A percentile compares a stretch with the other conserved stretches of the same genome.
phyloP scores from a whole-genome alignment of 2,329 filamentous ascomycete genomes.

The Penicillium sp. region DNA sequence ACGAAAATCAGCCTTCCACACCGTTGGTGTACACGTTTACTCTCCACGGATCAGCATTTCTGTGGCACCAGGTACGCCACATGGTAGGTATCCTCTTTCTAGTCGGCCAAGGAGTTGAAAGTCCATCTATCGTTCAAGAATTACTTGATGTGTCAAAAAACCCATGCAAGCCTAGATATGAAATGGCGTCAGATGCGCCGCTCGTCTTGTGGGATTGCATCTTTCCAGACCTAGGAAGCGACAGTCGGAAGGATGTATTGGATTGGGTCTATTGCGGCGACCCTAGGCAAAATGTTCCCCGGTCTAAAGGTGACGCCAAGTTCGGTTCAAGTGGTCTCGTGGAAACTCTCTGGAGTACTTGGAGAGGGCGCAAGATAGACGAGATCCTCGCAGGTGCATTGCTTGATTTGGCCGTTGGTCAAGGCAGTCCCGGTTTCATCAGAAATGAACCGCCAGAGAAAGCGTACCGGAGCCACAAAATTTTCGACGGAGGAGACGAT shows the following conservation, averaged over 20 bases:
- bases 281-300: constrained; percentile 39
- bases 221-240: constrained; percentile 60
- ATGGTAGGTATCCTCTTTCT: constrained; percentile 92
- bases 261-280: constrained; percentile 79
- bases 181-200: constrained; percentile 85
- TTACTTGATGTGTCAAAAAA: constrained; percentile 69
- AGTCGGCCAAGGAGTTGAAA: constrained; percentile 82
- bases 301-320: constrained; percentile 53
- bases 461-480: constrained; percentile 42
- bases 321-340: constrained; percentile 64
- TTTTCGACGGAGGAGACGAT: constrained; percentile 58
- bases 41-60: constrained; percentile 83
- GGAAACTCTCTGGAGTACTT: constrained; percentile 74
- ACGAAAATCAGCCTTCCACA: constrained; percentile 29
- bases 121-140: constrained; percentile 65
- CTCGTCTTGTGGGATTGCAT: constrained; percentile 95
- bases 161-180: constrained; percentile 77
- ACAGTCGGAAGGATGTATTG: constrained; percentile 56
- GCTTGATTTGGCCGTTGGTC: constrained; percentile 57
- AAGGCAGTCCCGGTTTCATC: constrained; percentile 33
- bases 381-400: constrained; percentile 76
- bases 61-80: constrained; percentile 97
- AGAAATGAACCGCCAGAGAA: constrained; percentile 23
- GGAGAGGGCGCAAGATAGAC: constrained; percentile 83
- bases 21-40: constrained; percentile 80